Evolutionary conservation across 768 basidiomycete genomes (phyloP), one percentile per base, ranked within the genome.

Genomic region (Psilocybe cyanescens): DNA sequence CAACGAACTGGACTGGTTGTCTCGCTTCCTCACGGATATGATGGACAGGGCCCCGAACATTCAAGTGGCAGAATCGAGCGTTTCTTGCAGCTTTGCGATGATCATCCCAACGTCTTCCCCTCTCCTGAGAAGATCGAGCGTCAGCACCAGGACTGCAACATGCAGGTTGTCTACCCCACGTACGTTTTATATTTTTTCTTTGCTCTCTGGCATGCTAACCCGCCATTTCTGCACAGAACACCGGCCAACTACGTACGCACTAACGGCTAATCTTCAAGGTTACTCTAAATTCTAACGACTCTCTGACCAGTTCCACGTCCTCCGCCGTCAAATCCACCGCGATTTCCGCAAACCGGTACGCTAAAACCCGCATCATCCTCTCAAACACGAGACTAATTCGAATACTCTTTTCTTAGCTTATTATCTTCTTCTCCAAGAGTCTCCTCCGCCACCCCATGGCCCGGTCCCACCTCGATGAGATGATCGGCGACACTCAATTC

Each of bases 121-220:
- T 87, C 88, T 0, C 84, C 84, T 1, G 87, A 96, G 76, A 97
- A 97, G 81, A 77, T 96, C 62, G 94, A 95, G 71, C 80, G 97
- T 50, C 95, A 97, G 70, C 95, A 98, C 72, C 97, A 99, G 79
- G 97, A 99, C 74, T 97, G 96, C 78, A 99, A 99, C 74, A 94
- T 99, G 94, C 97, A 99, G 78, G 91, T 99, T 66, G 94, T 97
- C 30, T 99, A 99, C 78, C 93, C 95, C 4, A 95, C 95, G 90
- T 92, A 71, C 75, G 90, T 82, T 39, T 58, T 60, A 12, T 24
- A 30, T 29, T n/a, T 28, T 41, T 52, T 52, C 46, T 46, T 39
- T 5, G 0, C 48, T n/a, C 56, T 56, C 31, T 45, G 7, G 48
- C 19, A 55, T 57, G 69, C 65, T 69, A 66, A 51, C 56, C 6